A percentile compares a stretch with the other conserved stretches of the same genome.
These are phyloP conservation scores for Macrophomina pseudophaseolina DNA, from an alignment of 2,329 filamentous ascomycete species.

Conservation along the genomic window DNA sequence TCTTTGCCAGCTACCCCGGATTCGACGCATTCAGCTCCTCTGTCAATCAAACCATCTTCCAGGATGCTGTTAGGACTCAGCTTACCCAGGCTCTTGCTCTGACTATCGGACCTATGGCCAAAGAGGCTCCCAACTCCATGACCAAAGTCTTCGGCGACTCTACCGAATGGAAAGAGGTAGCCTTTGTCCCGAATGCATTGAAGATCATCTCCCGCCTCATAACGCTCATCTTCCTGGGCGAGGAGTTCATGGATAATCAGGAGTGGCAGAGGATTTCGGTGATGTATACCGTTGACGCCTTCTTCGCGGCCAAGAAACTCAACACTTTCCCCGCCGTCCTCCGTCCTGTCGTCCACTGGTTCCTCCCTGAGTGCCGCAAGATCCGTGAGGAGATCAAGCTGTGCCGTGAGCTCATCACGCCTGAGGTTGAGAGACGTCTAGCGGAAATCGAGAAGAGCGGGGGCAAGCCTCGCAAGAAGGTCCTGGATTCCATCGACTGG, in stretches of 20 bases:
- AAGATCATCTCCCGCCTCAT: not conserved
- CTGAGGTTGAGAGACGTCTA: not conserved
- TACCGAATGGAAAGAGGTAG: not conserved
- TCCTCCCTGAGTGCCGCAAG: not conserved
- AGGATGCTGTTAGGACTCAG: not conserved
- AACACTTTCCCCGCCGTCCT: conserved; percentile 42
- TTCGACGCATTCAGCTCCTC: not conserved
- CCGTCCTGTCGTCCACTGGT: conserved; percentile 32
- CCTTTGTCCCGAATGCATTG: not conserved
- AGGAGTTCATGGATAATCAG: conserved; percentile 33
- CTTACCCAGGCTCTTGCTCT: not conserved
- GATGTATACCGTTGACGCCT: conserved; percentile 44
- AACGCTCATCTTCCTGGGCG: not conserved
- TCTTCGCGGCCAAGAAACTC: conserved; percentile 40
- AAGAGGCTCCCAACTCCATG: not conserved
- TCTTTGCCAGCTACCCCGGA: not conserved
- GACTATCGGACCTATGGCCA: not conserved
- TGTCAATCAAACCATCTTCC: not conserved
- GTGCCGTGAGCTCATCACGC: not conserved
- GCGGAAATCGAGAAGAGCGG: not conserved
- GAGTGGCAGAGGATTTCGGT: conserved; percentile 45
- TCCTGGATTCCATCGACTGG: not conserved
- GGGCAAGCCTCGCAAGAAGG: not conserved
- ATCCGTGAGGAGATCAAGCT: not conserved
- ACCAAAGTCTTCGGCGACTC: not conserved